Percentiles rank a stretch among this genome's conserved stretches.
phyloP scores from a whole-genome alignment of 495 filamentous ascomycete genomes.

The Rusavskia elegans region DNA sequence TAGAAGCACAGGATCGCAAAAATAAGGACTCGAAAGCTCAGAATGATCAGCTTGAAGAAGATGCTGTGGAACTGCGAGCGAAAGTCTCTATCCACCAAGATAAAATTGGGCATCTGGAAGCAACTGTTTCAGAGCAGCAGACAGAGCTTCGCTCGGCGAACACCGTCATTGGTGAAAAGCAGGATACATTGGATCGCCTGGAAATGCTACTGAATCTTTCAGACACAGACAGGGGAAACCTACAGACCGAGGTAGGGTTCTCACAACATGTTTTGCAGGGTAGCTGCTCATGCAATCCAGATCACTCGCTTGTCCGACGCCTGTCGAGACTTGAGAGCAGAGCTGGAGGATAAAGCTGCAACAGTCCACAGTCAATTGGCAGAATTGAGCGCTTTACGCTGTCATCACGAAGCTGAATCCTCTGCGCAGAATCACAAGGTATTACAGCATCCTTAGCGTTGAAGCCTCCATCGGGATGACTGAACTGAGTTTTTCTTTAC shows the following conservation, averaged over 20 bases:
- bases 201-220: not conserved
- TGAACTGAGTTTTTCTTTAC: not conserved
- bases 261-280: not conserved
- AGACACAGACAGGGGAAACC: not conserved
- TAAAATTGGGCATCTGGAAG: not conserved
- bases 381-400: not conserved
- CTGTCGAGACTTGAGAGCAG: not conserved
- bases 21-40: not conserved
- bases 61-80: not conserved
- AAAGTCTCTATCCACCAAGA: not conserved
- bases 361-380: constrained; percentile 1
- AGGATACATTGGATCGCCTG: not conserved
- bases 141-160: not conserved
- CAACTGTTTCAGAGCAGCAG: constrained; percentile 8
- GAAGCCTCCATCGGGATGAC: not conserved
- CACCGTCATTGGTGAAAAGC: not conserved
- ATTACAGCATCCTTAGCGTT: not conserved
- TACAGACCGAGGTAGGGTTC: not conserved
- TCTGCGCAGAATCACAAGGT: not conserved
- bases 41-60: not conserved
- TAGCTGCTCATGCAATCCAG: constrained; percentile 16
- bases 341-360: constrained; percentile 16
- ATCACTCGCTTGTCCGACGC: constrained; percentile 24
- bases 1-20: constrained; percentile 12
- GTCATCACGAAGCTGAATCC: not conserved